phyloP scores from a whole-genome alignment of 2,329 filamentous ascomycete genomes.

The Colletotrichum plurivorum region DNA sequence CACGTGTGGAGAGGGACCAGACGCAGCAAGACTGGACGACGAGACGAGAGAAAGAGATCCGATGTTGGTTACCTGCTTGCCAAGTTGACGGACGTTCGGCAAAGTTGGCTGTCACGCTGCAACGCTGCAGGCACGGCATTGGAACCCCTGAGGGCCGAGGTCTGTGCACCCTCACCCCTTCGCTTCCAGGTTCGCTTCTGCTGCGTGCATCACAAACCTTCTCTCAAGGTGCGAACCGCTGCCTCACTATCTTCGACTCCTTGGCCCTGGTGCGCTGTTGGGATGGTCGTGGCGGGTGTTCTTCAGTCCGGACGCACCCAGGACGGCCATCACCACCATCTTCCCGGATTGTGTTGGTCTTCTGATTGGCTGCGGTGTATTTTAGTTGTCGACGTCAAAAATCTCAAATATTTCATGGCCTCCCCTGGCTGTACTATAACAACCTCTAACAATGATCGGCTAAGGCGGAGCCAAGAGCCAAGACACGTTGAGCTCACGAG shows the following conservation, averaged over 20 bases:
- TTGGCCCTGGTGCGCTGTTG: not conserved
- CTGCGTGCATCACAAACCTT: not conserved
- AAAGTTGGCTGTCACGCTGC: conserved; percentile 33
- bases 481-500: not conserved
- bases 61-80: conserved; percentile 5
- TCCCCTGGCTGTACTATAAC: not conserved
- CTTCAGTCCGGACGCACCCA: conserved; percentile 16
- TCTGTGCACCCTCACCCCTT: conserved; percentile 17
- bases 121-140: conserved; percentile 15
- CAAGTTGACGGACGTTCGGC: conserved; percentile 21
- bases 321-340: not conserved
- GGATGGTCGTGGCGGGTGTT: conserved; percentile 28
- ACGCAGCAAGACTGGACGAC: conserved; percentile 9
- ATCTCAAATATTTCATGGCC: conserved; percentile 13
- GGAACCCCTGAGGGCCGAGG: conserved; percentile 24
- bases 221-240: conserved; percentile 10
- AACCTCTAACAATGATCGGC: conserved; percentile 14
- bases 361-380: not conserved
- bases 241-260: conserved; percentile 23
- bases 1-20: not conserved
- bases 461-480: conserved; percentile 2
- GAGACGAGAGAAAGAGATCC: not conserved
- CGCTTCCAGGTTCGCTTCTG: not conserved
- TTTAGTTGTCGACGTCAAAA: not conserved
- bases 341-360: not conserved